Base-by-base conservation (phyloP, 2,329 filamentous ascomycete species). In the Fusarium pininemorale region DNA sequence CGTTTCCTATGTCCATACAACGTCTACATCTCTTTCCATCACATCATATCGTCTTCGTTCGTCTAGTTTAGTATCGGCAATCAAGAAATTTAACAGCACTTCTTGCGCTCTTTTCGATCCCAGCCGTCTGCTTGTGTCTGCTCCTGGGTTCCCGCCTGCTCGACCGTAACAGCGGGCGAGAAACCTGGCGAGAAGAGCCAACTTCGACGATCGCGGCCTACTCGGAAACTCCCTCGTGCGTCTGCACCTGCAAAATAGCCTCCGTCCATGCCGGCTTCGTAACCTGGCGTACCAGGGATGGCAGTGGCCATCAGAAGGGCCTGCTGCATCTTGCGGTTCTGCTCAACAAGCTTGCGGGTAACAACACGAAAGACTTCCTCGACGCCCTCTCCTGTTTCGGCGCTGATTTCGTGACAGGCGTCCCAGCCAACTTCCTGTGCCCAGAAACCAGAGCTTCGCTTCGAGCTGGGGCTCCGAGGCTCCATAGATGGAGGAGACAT, bases 391-490 rank as follows among this genome's bases (percentile, higher is more conserved):
- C 95, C 95, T 79, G 92, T 95, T 86, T 97, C 96, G 54, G 96
- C 95, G 76, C 92, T 95, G 80, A 99, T 96, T 85, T 99, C 96
- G 82, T 98, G 96, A 82, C 96, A 98, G 72, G 95, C 97, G 79
- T 98, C 95, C 95, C 96, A 98, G 59, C 95, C 95, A 11, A 95
- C 91, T 80, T 98, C 95, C 81, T 96, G 94, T 28, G 92, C 94
- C 95, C 95, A 98, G 83, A 95, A 94, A 4, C 93, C 92, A 42
- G 90, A 93, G 78, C 90, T 93, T 47, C 90, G 86, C 81, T 92
- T 92, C 53, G 88, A 90, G 77, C 86, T 88, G 50, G 90, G 90
- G 72, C 87, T 90, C 63, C 89, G 86, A 18, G 89, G 88, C 74
- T 91, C 89, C 64, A 83, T 83, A 66, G 72, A 72, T 69, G 80